Conservation (phyloP, 441 rosid genomes). For the Metrosideros polymorpha region DNA sequence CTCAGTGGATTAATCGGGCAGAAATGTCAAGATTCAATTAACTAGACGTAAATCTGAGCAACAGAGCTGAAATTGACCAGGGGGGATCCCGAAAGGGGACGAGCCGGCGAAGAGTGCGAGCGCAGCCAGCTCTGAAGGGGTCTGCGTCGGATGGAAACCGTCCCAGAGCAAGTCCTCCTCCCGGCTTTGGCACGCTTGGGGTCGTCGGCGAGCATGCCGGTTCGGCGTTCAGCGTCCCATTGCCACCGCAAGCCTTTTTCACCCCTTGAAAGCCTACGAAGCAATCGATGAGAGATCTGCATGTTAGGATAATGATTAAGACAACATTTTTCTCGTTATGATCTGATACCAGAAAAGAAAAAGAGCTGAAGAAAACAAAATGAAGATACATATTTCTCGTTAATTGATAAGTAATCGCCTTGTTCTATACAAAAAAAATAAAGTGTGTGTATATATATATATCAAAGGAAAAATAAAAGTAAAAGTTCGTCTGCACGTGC, state of each 20-base stretch:
- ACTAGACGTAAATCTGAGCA: neutral
- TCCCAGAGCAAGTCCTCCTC: slow-evolving; percentile 1
- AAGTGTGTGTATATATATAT: no score
- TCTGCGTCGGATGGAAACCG: neutral
- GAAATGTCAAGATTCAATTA: neutral
- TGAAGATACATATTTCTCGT: neutral
- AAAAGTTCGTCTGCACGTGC: no score
- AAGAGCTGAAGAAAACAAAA: no score
- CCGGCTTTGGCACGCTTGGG: neutral
- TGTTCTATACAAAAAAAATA: no score
- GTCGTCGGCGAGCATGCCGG: neutral
- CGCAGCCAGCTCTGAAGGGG: neutral
- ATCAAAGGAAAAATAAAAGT: no score
- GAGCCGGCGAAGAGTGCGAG: neutral
- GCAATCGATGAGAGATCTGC: neutral
- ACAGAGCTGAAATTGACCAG: neutral
- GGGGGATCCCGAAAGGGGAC: neutral
- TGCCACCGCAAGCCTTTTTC: neutral
- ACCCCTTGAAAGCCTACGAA: neutral
- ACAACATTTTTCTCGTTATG: neutral
- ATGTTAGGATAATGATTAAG: neutral
- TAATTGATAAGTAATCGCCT: neutral
- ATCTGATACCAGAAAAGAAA: no score
- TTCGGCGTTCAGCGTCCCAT: neutral
- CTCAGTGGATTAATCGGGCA: neutral